phyloP scores from a whole-genome alignment of 2,329 filamentous ascomycete genomes.

The Helotiales sp. region DNA sequence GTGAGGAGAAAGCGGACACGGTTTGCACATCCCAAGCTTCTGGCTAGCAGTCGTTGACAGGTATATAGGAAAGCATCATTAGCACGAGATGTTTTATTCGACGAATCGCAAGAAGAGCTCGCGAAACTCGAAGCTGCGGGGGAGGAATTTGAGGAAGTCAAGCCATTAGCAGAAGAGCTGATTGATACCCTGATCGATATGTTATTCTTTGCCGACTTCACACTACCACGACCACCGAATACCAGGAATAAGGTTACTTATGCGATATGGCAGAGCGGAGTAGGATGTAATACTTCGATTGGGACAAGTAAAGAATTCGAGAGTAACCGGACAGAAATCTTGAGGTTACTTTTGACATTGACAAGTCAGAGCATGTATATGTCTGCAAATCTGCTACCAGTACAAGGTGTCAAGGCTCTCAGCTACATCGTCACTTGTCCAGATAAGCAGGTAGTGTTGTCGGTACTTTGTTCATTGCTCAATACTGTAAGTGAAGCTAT shows the following conservation, averaged over 20 bases:
- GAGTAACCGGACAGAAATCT: conserved; percentile 86
- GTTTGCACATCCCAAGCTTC: conserved; percentile 18
- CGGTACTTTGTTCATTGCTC: conserved; percentile 84
- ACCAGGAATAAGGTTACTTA: conserved; percentile 82
- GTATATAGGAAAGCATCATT: conserved; percentile 57
- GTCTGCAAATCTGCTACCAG: conserved; percentile 74
- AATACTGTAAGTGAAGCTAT: conserved; percentile 72
- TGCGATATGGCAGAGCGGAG: conserved; percentile 96
- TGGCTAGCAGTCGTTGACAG: conserved; percentile 19
- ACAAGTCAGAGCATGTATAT: conserved; percentile 94
- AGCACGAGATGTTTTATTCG: conserved; percentile 78
- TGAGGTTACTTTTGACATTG: conserved; percentile 82
- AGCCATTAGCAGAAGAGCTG: conserved; percentile 87
- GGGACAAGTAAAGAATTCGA: conserved; percentile 90
- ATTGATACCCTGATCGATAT: conserved; percentile 88
- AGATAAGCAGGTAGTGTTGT: conserved; percentile 90
- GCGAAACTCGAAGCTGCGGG: conserved; percentile 47
- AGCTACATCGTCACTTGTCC: conserved; percentile 86
- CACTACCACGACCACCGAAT: conserved; percentile 70
- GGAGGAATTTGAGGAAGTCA: conserved; percentile 76
- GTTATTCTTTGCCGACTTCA: conserved; percentile 89
- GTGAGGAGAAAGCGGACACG: conserved; percentile 67
- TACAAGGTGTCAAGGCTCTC: conserved; percentile 78
- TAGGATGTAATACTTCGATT: conserved; percentile 89
- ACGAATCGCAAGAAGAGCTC: conserved; percentile 63